Percentiles rank a stretch among this genome's conserved stretches.
These are phyloP conservation scores for Diaporthe eres DNA, from an alignment of 2,329 filamentous ascomycete species.

Conservation along the genomic window DNA sequence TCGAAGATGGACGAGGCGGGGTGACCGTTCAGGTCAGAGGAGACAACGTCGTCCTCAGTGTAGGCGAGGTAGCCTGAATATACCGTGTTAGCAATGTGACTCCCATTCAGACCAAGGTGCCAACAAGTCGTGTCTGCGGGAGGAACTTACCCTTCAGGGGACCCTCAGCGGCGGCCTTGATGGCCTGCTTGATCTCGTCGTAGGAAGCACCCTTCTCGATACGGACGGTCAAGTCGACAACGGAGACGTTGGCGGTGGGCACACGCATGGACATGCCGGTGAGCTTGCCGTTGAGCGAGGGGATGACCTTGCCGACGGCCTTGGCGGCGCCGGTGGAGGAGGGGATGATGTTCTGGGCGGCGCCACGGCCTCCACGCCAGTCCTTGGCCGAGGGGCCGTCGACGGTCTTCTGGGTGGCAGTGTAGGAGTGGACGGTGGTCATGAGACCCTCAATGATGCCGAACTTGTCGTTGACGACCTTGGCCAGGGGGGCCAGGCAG, in stretches of 20 bases:
- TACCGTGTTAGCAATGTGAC: slow-evolving; percentile 37
- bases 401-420: slow-evolving; percentile 99
- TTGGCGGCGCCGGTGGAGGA: slow-evolving; percentile 99
- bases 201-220: slow-evolving; percentile 91
- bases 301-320: slow-evolving; percentile 99
- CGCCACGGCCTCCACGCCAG: slow-evolving; percentile 98
- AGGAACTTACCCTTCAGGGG: slow-evolving; percentile 82
- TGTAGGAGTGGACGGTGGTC: slow-evolving; percentile 99
- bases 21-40: slow-evolving; percentile 93
- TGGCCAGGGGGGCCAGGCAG: slow-evolving; percentile 99
- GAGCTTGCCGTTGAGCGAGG: slow-evolving; percentile 97
- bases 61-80: slow-evolving; percentile 85
- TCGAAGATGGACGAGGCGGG: slow-evolving; percentile 97
- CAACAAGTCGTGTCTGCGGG: neutral
- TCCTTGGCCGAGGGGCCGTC: slow-evolving; percentile 98
- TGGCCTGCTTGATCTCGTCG: slow-evolving; percentile 91
- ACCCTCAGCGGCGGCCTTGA: slow-evolving; percentile 90
- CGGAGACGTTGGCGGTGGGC: slow-evolving; percentile 97
- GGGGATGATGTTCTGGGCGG: slow-evolving; percentile 99
- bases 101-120: slow-evolving; percentile 6
- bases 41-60: slow-evolving; percentile 98
- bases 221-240: slow-evolving; percentile 96
- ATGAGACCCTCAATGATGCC: slow-evolving; percentile 98
- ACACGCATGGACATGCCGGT: slow-evolving; percentile 99
- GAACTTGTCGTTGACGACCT: slow-evolving; percentile 99